Base-by-base conservation (phyloP, 129 eudicot genomes). In the Helianthus tuberosus region DNA sequence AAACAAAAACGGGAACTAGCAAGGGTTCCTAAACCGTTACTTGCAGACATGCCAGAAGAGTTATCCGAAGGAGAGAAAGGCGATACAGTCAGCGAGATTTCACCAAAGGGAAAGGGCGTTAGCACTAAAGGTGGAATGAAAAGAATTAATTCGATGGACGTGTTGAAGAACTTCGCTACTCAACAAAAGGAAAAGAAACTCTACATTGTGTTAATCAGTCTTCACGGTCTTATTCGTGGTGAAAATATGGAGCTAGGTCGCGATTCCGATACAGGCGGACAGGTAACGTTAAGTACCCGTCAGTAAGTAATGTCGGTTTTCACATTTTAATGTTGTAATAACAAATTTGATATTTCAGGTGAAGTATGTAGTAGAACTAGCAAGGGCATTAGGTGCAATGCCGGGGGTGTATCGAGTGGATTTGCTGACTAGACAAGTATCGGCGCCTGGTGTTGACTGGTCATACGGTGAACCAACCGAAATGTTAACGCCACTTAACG, bases 201-300 rank as follows among this genome's bases (percentile, higher is more conserved):
- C 10, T 91, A 91, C 71, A 71, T 91, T 61, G 88, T 91, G 39
- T 77, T 91, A 64, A 91, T 91, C 82, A 91, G 97, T 75, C 88
- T 91, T 64, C 97, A 91, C 27, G 97, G 97, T 55, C 86, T 91
- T 60, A 91, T 91, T 64, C 83, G 97, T 46, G 97, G 97, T 52
- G 92, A 91, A 75, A 86, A 89, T 52, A 86, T 91, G 97, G 97
- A 91, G 89, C 90, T 91, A 51, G 97, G 97, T 15, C 87, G 92
- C 12, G 97, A 91, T 77, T 91, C 96, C 74, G 97, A 91, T 69
- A 91, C 96, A 2, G 97, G 97, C 60, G 96, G 96, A 61, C 97
- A 91, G 90, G 97, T 91, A 82, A 48, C 51, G 11, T 84, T 72
- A 49, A 11, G 13, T 36, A 32, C 17, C 20, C n/a, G 23, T 43